phyloP scores from a whole-genome alignment of 306 rosid species.

The Clitoria ternatea region DNA sequence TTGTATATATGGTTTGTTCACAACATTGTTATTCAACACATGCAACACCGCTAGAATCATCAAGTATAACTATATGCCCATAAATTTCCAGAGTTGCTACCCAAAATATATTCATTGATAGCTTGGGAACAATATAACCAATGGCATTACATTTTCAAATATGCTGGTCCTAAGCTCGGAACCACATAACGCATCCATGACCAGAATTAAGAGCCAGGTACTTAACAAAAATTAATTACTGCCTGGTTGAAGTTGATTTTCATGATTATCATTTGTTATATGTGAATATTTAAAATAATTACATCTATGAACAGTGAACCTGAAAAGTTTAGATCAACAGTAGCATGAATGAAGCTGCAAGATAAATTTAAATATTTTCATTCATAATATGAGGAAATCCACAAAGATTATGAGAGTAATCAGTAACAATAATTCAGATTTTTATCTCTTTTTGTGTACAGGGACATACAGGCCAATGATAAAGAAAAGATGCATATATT shows the following conservation, averaged over 20 bases:
- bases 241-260: too few species aligned
- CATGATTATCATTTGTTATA: background rate
- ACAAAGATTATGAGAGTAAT: background rate
- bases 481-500: background rate
- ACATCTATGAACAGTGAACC: background rate
- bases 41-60: background rate
- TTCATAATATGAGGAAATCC: background rate
- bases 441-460: background rate
- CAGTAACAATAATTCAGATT: background rate
- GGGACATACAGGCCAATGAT: background rate
- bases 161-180: background rate
- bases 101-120: background rate
- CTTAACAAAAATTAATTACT: too few species aligned
- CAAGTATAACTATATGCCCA: background rate
- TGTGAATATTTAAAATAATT: background rate
- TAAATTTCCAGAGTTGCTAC: background rate
- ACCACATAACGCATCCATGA: background rate
- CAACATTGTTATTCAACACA: background rate
- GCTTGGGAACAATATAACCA: background rate
- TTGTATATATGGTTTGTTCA: background rate
- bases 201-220: background rate
- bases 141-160: background rate
- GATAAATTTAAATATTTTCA: background rate
- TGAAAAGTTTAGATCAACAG: background rate
- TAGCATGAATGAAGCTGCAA: background rate